Evolutionary conservation across 495 filamentous ascomycete species (phyloP).

Genomic region (Aspergillus heteromorphus): DNA sequence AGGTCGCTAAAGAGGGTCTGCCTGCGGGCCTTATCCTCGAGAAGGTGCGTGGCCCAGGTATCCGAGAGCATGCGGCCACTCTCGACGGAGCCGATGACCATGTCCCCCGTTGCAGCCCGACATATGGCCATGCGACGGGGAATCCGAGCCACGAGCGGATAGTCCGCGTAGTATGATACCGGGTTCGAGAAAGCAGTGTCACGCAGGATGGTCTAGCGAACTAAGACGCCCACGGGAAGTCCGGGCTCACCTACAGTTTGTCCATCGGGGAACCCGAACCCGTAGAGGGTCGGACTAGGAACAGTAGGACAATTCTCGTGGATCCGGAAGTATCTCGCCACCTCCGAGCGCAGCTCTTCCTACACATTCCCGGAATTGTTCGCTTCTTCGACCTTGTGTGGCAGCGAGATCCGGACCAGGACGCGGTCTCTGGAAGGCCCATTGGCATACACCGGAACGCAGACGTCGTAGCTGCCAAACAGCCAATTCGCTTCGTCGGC

Average conservation of each 20-base stretch:
- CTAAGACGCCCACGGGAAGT: background rate
- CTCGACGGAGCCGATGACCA: constrained; percentile 13
- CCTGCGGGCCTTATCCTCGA: constrained; percentile 16
- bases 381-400: constrained; percentile 26
- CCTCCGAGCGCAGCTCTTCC: constrained; percentile 37
- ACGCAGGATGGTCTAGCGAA: constrained; percentile 2
- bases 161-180: constrained; percentile 10
- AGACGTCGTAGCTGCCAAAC: constrained; percentile 32
- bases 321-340: constrained; percentile 34
- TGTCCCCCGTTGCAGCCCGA: constrained; percentile 10
- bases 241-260: constrained; percentile 14
- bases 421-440: constrained; percentile 11
- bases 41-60: constrained; percentile 18
- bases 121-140: constrained; percentile 5
- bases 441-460: constrained; percentile 22
- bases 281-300: constrained; percentile 29
- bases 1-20: constrained; percentile 24
- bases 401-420: constrained; percentile 25
- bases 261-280: constrained; percentile 27
- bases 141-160: constrained; percentile 15
- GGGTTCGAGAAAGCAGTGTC: constrained; percentile 6
- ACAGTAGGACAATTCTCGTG: constrained; percentile 28
- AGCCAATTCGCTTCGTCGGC: constrained; percentile 15
- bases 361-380: constrained; percentile 30
- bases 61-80: constrained; percentile 32